Percentiles rank a stretch among this genome's conserved stretches.
Evolutionary conservation across 1,139 yeast genomes (phyloP).

Genomic region (Geotrichum carabidarum): DNA sequence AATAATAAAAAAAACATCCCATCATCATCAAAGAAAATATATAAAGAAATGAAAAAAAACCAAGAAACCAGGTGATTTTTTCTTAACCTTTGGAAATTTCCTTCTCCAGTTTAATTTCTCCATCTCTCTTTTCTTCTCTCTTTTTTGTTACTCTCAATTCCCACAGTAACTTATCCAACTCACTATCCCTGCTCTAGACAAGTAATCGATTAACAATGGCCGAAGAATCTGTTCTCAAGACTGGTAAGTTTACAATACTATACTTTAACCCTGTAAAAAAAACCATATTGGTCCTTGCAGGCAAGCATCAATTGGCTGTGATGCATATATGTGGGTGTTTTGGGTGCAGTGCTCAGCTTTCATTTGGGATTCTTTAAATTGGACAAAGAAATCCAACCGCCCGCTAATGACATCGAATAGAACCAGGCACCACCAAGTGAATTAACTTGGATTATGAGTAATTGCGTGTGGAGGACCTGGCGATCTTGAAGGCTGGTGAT

Average conservation of each 20-base stretch:
- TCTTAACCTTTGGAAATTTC: background rate
- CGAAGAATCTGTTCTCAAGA: conserved; percentile 51
- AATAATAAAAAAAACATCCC: too few species aligned
- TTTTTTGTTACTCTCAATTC: background rate
- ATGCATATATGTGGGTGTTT: conserved; percentile 10
- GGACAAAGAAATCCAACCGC: background rate
- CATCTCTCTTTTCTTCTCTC: background rate
- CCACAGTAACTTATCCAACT: background rate
- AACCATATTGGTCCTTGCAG: too few species aligned
- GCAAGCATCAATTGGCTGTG: background rate
- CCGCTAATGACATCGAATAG: background rate
- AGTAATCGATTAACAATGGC: conserved; percentile 25
- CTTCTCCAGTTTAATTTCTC: background rate
- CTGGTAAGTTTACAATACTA: conserved; percentile 63
- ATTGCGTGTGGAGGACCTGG: too few species aligned
- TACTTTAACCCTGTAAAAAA: too few species aligned
- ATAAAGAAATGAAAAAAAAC: background rate
- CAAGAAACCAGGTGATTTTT: conserved; percentile 12
- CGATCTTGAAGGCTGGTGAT: too few species aligned
- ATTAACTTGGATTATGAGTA: too few species aligned
- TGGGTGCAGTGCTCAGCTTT: too few species aligned
- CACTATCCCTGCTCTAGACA: background rate
- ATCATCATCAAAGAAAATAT: too few species aligned
- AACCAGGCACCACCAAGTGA: too few species aligned
- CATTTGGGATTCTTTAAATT: background rate